These are phyloP conservation scores for Phytophthora crassamura DNA, from an alignment of 352 stramenopile genomes.

Conservation along the genomic window DNA sequence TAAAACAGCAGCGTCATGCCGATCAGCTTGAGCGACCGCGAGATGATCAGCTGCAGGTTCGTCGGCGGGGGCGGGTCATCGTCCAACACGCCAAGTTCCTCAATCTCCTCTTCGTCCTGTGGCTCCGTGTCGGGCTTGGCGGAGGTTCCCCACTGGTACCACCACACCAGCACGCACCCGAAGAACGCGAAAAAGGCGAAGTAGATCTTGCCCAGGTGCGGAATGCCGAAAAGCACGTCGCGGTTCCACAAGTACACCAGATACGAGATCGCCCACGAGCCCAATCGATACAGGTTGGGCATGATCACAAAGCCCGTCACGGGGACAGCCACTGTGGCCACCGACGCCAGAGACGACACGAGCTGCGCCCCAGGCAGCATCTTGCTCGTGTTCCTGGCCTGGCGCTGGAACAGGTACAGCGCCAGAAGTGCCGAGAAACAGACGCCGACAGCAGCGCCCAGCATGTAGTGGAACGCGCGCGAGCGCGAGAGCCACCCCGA, in stretches of 20 bases:
- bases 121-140: conserved; percentile 47
- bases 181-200: conserved; percentile 82
- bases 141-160: conserved; percentile 84
- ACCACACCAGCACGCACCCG: conserved; percentile 81
- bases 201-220: conserved; percentile 88
- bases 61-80: conserved; percentile 64
- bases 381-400: conserved; percentile 71
- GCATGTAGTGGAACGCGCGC: conserved; percentile 80
- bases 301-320: conserved; percentile 83
- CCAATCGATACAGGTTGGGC: conserved; percentile 71
- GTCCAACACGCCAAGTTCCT: conserved; percentile 73
- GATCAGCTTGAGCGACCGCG: conserved; percentile 60
- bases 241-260: conserved; percentile 70
- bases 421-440: conserved; percentile 81
- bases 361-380: conserved; percentile 77
- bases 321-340: conserved; percentile 76
- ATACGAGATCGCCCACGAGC: conserved; percentile 67
- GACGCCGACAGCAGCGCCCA: conserved; percentile 72
- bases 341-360: conserved; percentile 68
- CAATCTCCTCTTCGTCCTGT: conserved; percentile 70
- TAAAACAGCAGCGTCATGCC: conserved; percentile 79
- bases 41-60: conserved; percentile 70
- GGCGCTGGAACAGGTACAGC: conserved; percentile 82
- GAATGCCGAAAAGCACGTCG: conserved; percentile 76
- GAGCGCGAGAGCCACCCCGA: conserved; percentile 70